phyloP scores from a whole-genome alignment of 352 stramenopile genomes.

The Phytophthora sojae region DNA sequence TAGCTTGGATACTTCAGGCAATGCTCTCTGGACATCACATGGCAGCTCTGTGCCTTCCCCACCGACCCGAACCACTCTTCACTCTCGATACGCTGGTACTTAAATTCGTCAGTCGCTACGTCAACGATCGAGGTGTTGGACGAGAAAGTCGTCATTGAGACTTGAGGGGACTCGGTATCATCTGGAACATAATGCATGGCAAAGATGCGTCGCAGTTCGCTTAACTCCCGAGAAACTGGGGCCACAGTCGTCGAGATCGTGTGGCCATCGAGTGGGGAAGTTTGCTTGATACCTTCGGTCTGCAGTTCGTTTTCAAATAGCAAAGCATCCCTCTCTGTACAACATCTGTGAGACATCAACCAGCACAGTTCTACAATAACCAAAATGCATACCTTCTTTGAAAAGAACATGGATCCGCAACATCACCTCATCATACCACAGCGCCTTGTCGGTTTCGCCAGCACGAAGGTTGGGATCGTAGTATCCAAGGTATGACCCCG shows the following conservation, averaged over 20 bases:
- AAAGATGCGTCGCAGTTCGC: constrained; percentile 10
- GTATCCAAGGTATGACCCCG: constrained; percentile 17
- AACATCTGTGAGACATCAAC: constrained; percentile 3
- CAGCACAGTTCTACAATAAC: not conserved
- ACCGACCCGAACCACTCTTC: no score
- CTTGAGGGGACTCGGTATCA: constrained; percentile 19
- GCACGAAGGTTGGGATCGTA: constrained; percentile 17
- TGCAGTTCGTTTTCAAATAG: constrained; percentile 2
- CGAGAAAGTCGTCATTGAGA: constrained; percentile 7
- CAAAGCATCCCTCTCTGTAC: constrained; percentile 6
- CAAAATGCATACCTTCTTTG: constrained; percentile 3
- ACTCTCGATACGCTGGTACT: no score
- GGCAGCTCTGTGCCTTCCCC: no score
- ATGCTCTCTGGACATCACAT: no score
- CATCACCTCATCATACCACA: constrained; percentile 18
- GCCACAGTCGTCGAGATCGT: constrained; percentile 3
- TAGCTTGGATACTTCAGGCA: no score
- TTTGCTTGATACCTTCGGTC: not conserved
- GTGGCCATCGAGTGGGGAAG: constrained; percentile 1
- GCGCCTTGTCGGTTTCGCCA: constrained; percentile 9
- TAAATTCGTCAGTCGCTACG: no score
- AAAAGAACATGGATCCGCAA: constrained; percentile 11
- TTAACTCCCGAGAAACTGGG: constrained; percentile 7
- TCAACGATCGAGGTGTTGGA: no score
- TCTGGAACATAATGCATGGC: constrained; percentile 4